Evolutionary conservation across 208 protist genomes (phyloP).

Genomic region (Acanthamoeba lugdunensis): DNA sequence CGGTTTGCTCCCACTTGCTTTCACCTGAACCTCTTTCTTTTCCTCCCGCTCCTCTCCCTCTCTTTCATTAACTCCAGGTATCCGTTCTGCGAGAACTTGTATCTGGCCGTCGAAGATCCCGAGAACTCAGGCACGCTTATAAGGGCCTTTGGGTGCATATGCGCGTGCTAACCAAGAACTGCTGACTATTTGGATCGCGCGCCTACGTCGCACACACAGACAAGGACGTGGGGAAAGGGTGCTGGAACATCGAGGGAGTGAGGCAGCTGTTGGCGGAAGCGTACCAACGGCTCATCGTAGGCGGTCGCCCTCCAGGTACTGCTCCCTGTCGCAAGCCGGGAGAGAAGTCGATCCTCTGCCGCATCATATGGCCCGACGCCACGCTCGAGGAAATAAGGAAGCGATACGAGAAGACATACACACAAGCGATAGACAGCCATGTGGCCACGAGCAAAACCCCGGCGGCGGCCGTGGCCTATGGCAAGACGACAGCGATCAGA

Average conservation of each 20-base stretch:
- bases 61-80: neutral
- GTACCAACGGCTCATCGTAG: neutral
- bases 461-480: neutral
- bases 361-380: neutral
- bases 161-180: neutral
- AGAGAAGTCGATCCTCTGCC: slow-evolving; percentile 9
- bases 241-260: neutral
- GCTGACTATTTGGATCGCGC: no score
- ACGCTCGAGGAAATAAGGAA: neutral
- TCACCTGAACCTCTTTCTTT: neutral
- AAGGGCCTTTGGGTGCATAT: neutral
- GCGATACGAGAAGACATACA: slow-evolving; percentile 14
- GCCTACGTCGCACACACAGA: neutral
- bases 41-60: neutral
- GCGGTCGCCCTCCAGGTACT: neutral
- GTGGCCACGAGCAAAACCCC: neutral
- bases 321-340: neutral
- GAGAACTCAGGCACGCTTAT: neutral
- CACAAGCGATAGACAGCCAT: neutral
- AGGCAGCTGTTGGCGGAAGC: neutral
- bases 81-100: slow-evolving; percentile 10
- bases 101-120: slow-evolving; percentile 49
- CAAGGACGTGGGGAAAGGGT: slow-evolving; percentile 46
- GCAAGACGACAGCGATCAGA: no score
- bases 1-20: neutral